Base-by-base conservation (phyloP, 371 early-diverging fungal species). In the Encephalitozoon cuniculi region DNA sequence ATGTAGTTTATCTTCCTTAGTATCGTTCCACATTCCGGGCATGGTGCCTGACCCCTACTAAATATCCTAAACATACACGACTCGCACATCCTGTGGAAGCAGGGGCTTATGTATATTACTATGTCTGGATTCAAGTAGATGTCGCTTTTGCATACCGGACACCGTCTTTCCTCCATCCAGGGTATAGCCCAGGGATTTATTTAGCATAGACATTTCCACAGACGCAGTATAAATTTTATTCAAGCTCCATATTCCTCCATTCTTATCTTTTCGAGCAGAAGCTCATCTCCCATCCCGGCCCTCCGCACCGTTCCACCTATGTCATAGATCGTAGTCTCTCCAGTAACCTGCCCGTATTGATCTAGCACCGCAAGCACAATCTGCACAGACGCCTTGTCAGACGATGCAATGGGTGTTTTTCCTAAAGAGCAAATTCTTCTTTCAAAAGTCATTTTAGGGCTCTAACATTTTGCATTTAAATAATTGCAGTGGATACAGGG, bases 71-170 rank as follows among this genome's bases (percentile, higher is more conserved):
- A 51, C 2, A 86, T 64, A 66, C 86, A 86, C 30, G 72, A 64
- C 37, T 85, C 87, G 71, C 88, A 92, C 92, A 95, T 91, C 84
- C 91, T 94, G 86, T 97, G 97, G 81, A 92, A 94, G 83, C 98
- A 97, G 18, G 94, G 93, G 52, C 92, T 91, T 21, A 94, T 94
- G 40, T 93, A 88, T 25, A 97, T 87, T 79, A 90, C 90, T 86
- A 96, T 89, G 75, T 88, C 88, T 12, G 92, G 93, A 76, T 93
- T 94, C 49, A 96, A 87, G 85, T 93, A 95, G 63, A 93, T 88
- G 80, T 92, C 91, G 74, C 91, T 91, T 78, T 91, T 91, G 85
- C 97, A 97, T 4, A 93, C 90, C 23, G 95, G 97, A 76, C 96
- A 97, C 32, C 87, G 87, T 72, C 92, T 92, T 80, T 93, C 88